A percentile compares a stretch with the other conserved stretches of the same genome.
Conservation (phyloP, 495 filamentous ascomycete genomes). For the Usnea hakonensis region DNA sequence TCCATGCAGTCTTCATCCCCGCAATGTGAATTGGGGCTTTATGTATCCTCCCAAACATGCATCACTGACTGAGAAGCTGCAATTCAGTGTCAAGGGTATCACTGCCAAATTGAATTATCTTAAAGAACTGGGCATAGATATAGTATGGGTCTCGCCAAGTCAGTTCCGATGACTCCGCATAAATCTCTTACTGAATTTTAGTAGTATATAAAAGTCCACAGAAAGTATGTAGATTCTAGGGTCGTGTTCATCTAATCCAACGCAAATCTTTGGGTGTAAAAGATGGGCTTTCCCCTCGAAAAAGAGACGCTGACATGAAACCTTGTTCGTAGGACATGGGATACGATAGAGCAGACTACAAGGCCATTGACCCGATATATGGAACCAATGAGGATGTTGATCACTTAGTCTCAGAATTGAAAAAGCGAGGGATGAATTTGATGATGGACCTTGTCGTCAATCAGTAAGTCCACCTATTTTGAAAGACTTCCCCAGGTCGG, state of each 20-base stretch:
- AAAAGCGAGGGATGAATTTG: slow-evolving; percentile 44
- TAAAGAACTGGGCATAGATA: slow-evolving; percentile 48
- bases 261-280: background rate
- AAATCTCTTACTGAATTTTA: background rate
- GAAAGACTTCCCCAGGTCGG: too few species aligned
- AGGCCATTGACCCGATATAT: slow-evolving; percentile 44
- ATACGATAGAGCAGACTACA: slow-evolving; percentile 53
- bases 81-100: slow-evolving; percentile 45
- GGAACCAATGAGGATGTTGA: slow-evolving; percentile 51
- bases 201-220: slow-evolving; percentile 23
- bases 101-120: slow-evolving; percentile 55
- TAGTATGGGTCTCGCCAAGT: slow-evolving; percentile 56
- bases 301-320: background rate
- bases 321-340: slow-evolving; percentile 39
- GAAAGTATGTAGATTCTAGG: background rate
- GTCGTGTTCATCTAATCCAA: background rate
- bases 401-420: slow-evolving; percentile 40
- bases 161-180: background rate
- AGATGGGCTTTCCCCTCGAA: background rate
- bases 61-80: background rate
- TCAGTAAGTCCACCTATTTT: slow-evolving; percentile 25
- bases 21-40: background rate
- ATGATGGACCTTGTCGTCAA: slow-evolving; percentile 54
- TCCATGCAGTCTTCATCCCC: background rate
- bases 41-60: background rate